These are phyloP conservation scores for Bocquillonia castaneifolia DNA, from an alignment of 441 rosid genomes.

Conservation along the genomic window DNA sequence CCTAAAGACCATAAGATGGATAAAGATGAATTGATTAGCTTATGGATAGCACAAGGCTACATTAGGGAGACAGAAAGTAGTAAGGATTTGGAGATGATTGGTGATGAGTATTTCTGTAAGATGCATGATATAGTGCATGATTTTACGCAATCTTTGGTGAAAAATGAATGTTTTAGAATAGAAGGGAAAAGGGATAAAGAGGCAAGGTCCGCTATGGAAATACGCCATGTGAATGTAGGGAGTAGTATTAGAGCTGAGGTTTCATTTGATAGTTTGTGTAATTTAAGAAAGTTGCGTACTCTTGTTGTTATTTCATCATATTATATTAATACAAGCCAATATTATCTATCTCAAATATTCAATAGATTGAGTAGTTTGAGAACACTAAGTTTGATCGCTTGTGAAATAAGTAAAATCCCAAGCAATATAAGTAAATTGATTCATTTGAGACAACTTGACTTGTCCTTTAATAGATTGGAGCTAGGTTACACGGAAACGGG, in stretches of 20 bases:
- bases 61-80: not conserved
- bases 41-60: constrained; percentile 17
- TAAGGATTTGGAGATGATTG: not conserved
- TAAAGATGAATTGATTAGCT: not conserved
- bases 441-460: not conserved
- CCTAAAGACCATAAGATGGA: not conserved
- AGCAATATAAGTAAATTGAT: not conserved
- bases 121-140: not conserved
- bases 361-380: not conserved
- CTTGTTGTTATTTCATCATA: not conserved
- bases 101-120: not conserved
- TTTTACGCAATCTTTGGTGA: not conserved
- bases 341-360: not conserved
- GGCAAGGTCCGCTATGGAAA: not conserved
- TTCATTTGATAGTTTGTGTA: not conserved
- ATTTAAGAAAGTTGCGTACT: not conserved
- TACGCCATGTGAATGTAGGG: not conserved
- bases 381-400: not conserved
- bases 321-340: not conserved
- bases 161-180: not conserved
- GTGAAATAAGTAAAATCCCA: not conserved
- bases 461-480: not conserved
- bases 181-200: not conserved
- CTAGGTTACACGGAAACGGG: too few relatives aligned
- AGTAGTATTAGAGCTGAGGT: too few relatives aligned